phyloP scores from a whole-genome alignment of 2,329 filamentous ascomycete genomes.

The Fusarium sp. region DNA sequence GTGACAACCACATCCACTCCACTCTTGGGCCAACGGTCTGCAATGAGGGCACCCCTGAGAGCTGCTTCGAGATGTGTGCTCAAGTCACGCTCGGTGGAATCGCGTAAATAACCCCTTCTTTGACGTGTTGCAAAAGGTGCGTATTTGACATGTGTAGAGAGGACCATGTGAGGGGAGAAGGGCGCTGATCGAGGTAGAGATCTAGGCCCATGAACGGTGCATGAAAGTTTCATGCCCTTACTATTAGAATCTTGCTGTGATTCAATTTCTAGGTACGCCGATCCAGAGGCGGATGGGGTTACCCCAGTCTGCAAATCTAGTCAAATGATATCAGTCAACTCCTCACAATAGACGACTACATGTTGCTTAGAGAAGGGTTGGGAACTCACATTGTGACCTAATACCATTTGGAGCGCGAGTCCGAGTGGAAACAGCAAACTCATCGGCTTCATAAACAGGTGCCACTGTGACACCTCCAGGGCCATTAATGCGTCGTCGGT shows the following conservation, averaged over 20 bases:
- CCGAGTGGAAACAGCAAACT: constrained; percentile 57
- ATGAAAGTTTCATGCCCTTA: constrained; percentile 87
- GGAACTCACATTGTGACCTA: constrained; percentile 82
- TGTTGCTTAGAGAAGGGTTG: not conserved
- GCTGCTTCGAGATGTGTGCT: constrained; percentile 92
- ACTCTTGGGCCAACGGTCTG: constrained; percentile 97
- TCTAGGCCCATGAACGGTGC: constrained; percentile 91
- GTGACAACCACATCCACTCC: constrained; percentile 95
- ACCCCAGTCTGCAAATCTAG: constrained; percentile 90
- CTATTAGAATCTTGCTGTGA: constrained; percentile 57
- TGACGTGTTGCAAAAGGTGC: constrained; percentile 90
- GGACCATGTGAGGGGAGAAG: constrained; percentile 90
- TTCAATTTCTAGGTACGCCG: constrained; percentile 82
- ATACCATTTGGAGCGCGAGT: constrained; percentile 74
- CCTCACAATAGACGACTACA: not conserved
- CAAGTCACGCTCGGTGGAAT: constrained; percentile 87
- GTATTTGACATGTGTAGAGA: constrained; percentile 95
- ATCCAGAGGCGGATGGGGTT: constrained; percentile 92
- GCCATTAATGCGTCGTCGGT: constrained; percentile 90
- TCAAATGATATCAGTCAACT: constrained; percentile 32
- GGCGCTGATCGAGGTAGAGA: constrained; percentile 89
- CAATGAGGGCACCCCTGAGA: constrained; percentile 87
- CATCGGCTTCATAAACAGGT: constrained; percentile 72
- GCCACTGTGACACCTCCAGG: constrained; percentile 80
- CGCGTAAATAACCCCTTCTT: constrained; percentile 85